phyloP scores from a whole-genome alignment of 2,329 filamentous ascomycete species.

The Graphilbum ipis-grandicollis region DNA sequence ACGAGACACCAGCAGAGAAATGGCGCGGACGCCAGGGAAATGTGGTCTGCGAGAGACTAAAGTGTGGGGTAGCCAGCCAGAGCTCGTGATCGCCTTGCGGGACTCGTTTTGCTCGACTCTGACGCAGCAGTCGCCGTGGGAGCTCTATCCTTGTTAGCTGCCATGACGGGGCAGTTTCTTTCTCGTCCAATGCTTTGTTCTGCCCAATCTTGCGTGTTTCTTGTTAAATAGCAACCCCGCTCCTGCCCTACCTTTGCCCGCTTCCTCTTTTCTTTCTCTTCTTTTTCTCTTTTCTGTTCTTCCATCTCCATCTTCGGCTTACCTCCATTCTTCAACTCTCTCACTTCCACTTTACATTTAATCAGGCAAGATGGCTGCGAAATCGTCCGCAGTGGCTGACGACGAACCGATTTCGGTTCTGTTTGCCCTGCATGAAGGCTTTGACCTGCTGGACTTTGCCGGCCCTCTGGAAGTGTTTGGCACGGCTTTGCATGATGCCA shows the following conservation, averaged over 20 bases:
- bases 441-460: slow-evolving; percentile 40
- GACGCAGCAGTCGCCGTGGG: too few species aligned
- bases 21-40: not conserved
- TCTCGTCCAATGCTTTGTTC: not conserved
- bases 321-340: not conserved
- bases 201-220: not conserved
- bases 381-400: slow-evolving; percentile 40
- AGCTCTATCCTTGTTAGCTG: too few species aligned
- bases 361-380: slow-evolving; percentile 35
- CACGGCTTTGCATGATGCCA: slow-evolving; percentile 32
- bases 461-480: slow-evolving; percentile 35
- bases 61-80: not conserved
- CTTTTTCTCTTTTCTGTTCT: not conserved
- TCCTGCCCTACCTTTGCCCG: not conserved
- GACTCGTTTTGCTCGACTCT: too few species aligned
- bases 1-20: not conserved
- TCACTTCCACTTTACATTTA: not conserved
- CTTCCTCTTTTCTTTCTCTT: not conserved
- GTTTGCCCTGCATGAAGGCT: slow-evolving; percentile 42
- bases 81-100: not conserved
- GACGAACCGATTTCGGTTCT: slow-evolving; percentile 39
- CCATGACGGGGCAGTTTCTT: too few species aligned
- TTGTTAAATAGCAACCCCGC: not conserved
- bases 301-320: slow-evolving; percentile 5
- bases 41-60: not conserved